Evolutionary conservation across 257 asterid species (phyloP), one percentile per base, ranked within the genome.

Genomic region (Avicennia marina): DNA sequence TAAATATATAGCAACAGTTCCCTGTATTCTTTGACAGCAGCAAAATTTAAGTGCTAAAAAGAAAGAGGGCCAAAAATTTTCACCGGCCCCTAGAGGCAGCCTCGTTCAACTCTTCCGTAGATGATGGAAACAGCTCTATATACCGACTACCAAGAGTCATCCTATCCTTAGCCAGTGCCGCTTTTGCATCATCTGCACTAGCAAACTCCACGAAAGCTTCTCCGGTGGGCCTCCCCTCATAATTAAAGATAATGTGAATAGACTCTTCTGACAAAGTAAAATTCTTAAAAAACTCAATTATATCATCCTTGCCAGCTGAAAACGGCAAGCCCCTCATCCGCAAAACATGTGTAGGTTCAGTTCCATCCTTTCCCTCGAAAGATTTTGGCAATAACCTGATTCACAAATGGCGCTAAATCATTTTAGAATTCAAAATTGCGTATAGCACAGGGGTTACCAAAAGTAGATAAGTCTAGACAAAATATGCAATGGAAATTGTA

Each of bases 171-270:
- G 81, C 78, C 78, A 91, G 46, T 0, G 96, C 96, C 33, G 72
- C 74, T 73, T 81, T 87, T 31, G 94, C 95, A 54, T 91, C 98
- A 21, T 85, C 94, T 11, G 68, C 76, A 52, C 58, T 62, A 45
- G 72, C 60, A 44, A 91, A 91, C 77, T 87, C 96, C 75, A 91
- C 96, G 11, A 91, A 87, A 15, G 96, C 96, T 80, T 85, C 98
- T 66, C 98, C 61, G 4, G 61, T 55, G 31, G 61, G 61, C 32
- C 27, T 34, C 15, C 61, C 94, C 53, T 83, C 96, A 2, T 52
- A 67, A 58, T 77, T 85, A 29, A 65, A 66, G 34, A 75, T 63
- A 52, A 91, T 70, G 70, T 81, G 84, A 46, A 91, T 71, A 0
- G 93, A 78, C 53, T 87, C 85, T 58, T 91, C 95, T 0, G 93